Percentiles rank a stretch among this genome's conserved stretches.
phyloP scores from a whole-genome alignment of 2,329 filamentous ascomycete species.

The Fusarium luffae region DNA sequence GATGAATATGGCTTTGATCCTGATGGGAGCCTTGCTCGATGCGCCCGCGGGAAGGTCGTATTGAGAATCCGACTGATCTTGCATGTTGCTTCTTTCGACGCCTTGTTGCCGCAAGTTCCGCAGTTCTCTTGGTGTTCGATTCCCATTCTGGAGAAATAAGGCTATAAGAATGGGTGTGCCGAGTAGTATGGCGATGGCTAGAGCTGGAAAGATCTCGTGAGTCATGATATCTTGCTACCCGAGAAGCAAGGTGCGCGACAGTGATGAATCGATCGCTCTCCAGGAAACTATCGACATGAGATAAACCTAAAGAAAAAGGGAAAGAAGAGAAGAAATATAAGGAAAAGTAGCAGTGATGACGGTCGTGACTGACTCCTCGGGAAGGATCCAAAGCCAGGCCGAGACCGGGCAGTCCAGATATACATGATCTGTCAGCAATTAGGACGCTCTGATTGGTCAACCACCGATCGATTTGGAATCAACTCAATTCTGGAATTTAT shows the following conservation, averaged over 20 bases:
- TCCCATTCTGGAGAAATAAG: background rate
- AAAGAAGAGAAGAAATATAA: no score
- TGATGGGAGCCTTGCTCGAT: slow-evolving; percentile 10
- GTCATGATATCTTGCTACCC: background rate
- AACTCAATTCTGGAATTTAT: no score
- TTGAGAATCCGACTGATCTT: slow-evolving; percentile 37
- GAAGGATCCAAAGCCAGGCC: background rate
- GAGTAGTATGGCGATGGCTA: background rate
- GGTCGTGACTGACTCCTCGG: background rate
- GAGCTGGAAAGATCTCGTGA: background rate
- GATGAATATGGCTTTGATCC: slow-evolving; percentile 45
- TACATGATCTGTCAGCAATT: background rate
- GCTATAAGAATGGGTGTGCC: background rate
- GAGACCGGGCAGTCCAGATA: background rate
- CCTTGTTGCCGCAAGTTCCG: slow-evolving; percentile 31
- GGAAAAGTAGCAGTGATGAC: background rate
- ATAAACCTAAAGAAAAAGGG: no score
- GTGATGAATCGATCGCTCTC: background rate
- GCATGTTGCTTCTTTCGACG: slow-evolving; percentile 41
- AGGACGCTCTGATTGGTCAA: background rate
- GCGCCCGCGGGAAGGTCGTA: slow-evolving; percentile 22
- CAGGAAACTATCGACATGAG: background rate
- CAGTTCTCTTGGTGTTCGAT: background rate
- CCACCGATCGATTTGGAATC: background rate
- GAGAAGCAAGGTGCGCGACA: background rate